phyloP scores from a whole-genome alignment of 306 rosid genomes.

The Cicer judaicum region DNA sequence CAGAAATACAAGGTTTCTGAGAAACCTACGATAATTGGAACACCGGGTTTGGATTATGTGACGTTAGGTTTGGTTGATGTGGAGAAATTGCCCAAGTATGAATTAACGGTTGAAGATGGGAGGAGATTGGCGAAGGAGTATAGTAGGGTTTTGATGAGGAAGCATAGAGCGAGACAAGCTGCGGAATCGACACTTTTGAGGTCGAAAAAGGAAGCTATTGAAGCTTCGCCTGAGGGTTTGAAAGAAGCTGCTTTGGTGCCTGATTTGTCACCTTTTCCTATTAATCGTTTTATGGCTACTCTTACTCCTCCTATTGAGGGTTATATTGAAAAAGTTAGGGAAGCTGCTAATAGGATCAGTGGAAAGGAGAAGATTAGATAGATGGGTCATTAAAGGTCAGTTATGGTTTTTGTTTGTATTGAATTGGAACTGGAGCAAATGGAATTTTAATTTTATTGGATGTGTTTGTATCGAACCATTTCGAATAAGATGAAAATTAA shows the following conservation, averaged over 20 bases:
- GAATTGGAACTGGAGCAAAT: background rate
- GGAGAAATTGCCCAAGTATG: slow-evolving; percentile 74
- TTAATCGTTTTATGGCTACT: slow-evolving; percentile 77
- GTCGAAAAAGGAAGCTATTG: slow-evolving; percentile 82
- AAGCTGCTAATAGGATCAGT: slow-evolving; percentile 76
- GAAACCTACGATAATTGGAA: slow-evolving; percentile 67
- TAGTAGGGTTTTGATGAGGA: slow-evolving; percentile 85
- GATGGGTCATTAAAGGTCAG: slow-evolving; percentile 30
- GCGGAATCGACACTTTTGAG: slow-evolving; percentile 68
- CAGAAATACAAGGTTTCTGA: slow-evolving; percentile 57
- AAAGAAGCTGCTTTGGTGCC: slow-evolving; percentile 83
- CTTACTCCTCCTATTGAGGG: slow-evolving; percentile 87
- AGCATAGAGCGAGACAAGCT: slow-evolving; percentile 77
- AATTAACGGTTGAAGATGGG: slow-evolving; percentile 80
- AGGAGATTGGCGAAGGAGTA: slow-evolving; percentile 85
- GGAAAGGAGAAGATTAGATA: slow-evolving; percentile 75
- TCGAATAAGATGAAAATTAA: background rate
- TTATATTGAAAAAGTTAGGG: slow-evolving; percentile 73
- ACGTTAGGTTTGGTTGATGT: slow-evolving; percentile 80
- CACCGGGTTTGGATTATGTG: slow-evolving; percentile 75
- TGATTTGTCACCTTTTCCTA: slow-evolving; percentile 76
- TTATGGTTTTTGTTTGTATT: slow-evolving; percentile 3
- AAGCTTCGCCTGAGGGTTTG: slow-evolving; percentile 78
- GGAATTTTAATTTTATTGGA: background rate
- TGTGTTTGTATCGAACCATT: background rate